Evolutionary conservation across 179 eudicot species (phyloP).

Genomic region (Vitellaria paradoxa): DNA sequence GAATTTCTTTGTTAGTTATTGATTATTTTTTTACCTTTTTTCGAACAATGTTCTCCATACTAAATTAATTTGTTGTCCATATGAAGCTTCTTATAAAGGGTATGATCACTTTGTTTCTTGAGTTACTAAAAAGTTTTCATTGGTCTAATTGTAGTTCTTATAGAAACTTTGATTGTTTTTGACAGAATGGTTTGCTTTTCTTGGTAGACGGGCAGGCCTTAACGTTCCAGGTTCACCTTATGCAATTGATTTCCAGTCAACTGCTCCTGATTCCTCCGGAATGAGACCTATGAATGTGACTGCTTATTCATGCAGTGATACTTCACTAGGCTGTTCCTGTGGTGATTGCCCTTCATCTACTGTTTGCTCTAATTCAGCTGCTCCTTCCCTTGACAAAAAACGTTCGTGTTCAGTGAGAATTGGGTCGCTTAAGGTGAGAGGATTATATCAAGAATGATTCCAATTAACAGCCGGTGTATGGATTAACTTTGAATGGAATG

Average conservation of each 20-base stretch:
- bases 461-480: background rate
- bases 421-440: slow-evolving; percentile 60
- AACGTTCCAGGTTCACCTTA: slow-evolving; percentile 90
- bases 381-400: slow-evolving; percentile 47
- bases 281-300: slow-evolving; percentile 92
- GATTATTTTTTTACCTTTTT: background rate
- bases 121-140: background rate
- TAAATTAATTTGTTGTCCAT: slow-evolving; percentile 5
- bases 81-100: background rate
- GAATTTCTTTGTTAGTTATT: background rate
- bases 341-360: slow-evolving; percentile 90
- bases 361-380: slow-evolving; percentile 71
- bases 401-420: slow-evolving; percentile 72
- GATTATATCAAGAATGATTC: background rate
- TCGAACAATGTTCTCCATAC: slow-evolving; percentile 1
- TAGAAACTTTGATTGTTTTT: slow-evolving; percentile 7
- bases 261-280: slow-evolving; percentile 66
- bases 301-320: slow-evolving; percentile 86
- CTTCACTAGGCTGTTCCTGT: slow-evolving; percentile 95
- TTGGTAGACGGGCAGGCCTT: slow-evolving; percentile 69
- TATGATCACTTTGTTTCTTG: background rate
- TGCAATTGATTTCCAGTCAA: slow-evolving; percentile 70
- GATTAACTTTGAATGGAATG: too few relatives aligned
- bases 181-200: slow-evolving; percentile 87
- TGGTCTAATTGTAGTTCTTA: background rate